Percentiles rank a stretch among this genome's conserved stretches.
Evolutionary conservation across 2,329 filamentous ascomycete species (phyloP).

Genomic region (Periconia sp.): DNA sequence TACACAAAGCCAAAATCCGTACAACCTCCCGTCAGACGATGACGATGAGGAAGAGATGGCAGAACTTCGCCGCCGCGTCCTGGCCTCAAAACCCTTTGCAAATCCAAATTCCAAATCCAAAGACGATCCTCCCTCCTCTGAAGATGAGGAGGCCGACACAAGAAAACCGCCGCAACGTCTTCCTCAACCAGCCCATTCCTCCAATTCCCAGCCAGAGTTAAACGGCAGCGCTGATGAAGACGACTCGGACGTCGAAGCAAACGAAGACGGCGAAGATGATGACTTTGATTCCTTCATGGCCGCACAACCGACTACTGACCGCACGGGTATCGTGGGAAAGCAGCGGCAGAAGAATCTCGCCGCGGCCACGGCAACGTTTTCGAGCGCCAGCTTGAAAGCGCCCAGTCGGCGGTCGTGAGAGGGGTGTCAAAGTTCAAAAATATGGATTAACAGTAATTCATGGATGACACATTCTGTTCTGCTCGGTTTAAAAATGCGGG

Average conservation of each 20-base stretch:
- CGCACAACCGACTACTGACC: conserved; percentile 85
- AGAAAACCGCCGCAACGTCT: conserved; percentile 64
- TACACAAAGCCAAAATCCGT: conserved; percentile 64
- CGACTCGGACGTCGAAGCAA: conserved; percentile 57
- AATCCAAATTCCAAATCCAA: conserved; percentile 52
- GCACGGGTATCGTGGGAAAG: conserved; percentile 70
- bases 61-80: conserved; percentile 83
- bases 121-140: conserved; percentile 15
- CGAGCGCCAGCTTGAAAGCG: conserved; percentile 32
- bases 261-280: conserved; percentile 60
- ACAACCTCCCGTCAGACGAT: conserved; percentile 70
- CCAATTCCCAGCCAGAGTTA: conserved; percentile 1
- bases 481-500: too few relatives aligned
- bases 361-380: conserved; percentile 33
- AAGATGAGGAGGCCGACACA: conserved; percentile 51
- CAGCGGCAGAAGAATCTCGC: conserved; percentile 53
- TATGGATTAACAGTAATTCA: too few relatives aligned
- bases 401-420: conserved; percentile 12
- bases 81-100: conserved; percentile 86
- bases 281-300: conserved; percentile 94
- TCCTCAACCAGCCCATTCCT: conserved; percentile 13
- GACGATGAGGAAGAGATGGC: conserved; percentile 92
- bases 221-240: conserved; percentile 62
- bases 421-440: too few relatives aligned
- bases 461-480: too few relatives aligned